Base-by-base conservation (phyloP, 805 yeast species). In the Myxozyma neglecta region DNA sequence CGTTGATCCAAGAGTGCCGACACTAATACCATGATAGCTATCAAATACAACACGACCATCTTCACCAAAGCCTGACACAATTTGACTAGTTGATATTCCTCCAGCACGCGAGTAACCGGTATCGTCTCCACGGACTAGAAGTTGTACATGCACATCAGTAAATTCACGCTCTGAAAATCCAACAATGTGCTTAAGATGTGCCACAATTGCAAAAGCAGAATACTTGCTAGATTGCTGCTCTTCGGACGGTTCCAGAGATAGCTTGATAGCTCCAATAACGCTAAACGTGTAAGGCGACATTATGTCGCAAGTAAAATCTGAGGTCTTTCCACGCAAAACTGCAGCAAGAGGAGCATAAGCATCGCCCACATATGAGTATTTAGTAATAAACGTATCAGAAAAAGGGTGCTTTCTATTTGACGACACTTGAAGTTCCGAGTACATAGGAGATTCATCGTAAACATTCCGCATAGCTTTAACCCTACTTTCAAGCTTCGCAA, bases 81-180 rank as follows among this genome's bases (percentile, higher is more conserved):
- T 39, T 24, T 49, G 59, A 32, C 61, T 61, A 7, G 70, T 49
- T n/a, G 69, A 59, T 8, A 67, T 56, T 9, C 68, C 61, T 37
- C 63, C 58, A 13, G 61, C 47, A 36, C 54, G 53, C 7, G 54
- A 37, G 18, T 53, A 44, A n/a, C 56, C 14, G n/a, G n/a, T 20
- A 29, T 46, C 55, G 18, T 39, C 37, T 13, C 57, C 57, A n/a
- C 57, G 39, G 6, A 66, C 20, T 10, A 53, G 29, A 51, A 67
- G 43, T 35, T 59, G 61, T 7, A 64, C 61, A 54, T 68, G 70
- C 8, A 68, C 70, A 8, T 68, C 69, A 6, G 68, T 51, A 39
- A 57, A 63, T 45, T 68, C 70, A 8, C 66, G 66, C 52, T 68
- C 69, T 6, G 67, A 63, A 36, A 68, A 56, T 6, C 70, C 70